Evolutionary conservation across 2,329 filamentous ascomycete species (phyloP).

Genomic region (Apiospora phragmitis): DNA sequence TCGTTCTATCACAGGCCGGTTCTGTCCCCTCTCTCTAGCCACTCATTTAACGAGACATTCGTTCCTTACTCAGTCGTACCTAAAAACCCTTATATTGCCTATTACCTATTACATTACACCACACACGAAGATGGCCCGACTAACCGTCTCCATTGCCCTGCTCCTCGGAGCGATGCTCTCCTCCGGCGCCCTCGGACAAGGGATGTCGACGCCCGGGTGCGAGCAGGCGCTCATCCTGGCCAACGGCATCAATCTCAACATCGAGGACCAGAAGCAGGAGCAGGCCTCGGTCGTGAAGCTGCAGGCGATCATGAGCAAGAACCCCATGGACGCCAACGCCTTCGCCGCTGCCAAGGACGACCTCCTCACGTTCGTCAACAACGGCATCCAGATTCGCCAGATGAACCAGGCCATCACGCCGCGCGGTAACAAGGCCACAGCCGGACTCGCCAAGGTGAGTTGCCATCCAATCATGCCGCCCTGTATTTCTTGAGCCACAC

Average conservation of each 20-base stretch:
- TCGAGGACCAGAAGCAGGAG: slow-evolving; percentile 24
- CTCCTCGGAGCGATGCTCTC: background rate
- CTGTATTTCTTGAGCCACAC: background rate
- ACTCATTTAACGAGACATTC: background rate
- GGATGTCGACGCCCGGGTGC: slow-evolving; percentile 12
- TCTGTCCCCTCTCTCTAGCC: background rate
- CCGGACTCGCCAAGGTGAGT: slow-evolving; percentile 20
- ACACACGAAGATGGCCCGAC: background rate
- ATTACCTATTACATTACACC: too few species aligned
- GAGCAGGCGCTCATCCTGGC: slow-evolving; percentile 22
- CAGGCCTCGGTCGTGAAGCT: slow-evolving; percentile 18
- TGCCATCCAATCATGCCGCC: background rate
- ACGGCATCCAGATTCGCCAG: slow-evolving; percentile 24
- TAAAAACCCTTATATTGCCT: background rate
- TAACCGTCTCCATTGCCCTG: background rate
- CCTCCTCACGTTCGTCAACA: slow-evolving; percentile 23
- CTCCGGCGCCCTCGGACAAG: background rate
- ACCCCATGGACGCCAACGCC: slow-evolving; percentile 15
- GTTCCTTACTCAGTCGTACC: background rate
- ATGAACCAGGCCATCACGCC: slow-evolving; percentile 23
- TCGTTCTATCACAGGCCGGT: background rate
- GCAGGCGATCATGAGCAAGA: slow-evolving; percentile 6
- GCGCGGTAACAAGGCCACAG: slow-evolving; percentile 15
- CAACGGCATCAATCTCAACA: slow-evolving; percentile 24
- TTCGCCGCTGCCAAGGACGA: slow-evolving; percentile 19